Percentiles rank a stretch among this genome's conserved stretches.
These are phyloP conservation scores for Aspergillus nidulans DNA, from an alignment of 495 filamentous ascomycete species.

Conservation along the genomic window DNA sequence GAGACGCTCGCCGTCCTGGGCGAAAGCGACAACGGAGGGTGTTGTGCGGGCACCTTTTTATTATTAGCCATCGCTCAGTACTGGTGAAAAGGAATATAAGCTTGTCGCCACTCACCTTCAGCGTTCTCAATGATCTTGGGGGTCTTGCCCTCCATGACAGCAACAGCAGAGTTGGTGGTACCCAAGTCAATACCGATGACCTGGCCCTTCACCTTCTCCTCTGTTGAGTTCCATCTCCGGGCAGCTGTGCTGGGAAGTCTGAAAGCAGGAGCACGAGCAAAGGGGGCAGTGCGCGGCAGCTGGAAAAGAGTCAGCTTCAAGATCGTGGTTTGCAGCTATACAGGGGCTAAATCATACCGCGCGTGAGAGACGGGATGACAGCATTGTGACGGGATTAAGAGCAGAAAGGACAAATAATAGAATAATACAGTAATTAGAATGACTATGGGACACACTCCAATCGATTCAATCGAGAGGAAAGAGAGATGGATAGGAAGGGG, in stretches of 20 bases:
- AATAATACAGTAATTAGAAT: slow-evolving; percentile 37
- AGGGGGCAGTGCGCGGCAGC: slow-evolving; percentile 41
- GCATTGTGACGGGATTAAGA: slow-evolving; percentile 43
- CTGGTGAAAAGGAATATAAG: too few species aligned
- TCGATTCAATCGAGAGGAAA: slow-evolving; percentile 40
- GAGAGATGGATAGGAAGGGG: slow-evolving; percentile 30
- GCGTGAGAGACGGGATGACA: slow-evolving; percentile 53
- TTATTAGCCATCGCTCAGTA: not conserved
- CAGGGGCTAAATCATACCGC: slow-evolving; percentile 57
- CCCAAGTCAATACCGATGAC: slow-evolving; percentile 99
- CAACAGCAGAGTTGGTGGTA: slow-evolving; percentile 99
- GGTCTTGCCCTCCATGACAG: slow-evolving; percentile 93
- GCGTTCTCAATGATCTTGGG: slow-evolving; percentile 97
- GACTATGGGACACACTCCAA: slow-evolving; percentile 27
- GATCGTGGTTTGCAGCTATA: slow-evolving; percentile 17
- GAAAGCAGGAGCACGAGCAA: slow-evolving; percentile 50
- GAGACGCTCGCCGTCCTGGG: slow-evolving; percentile 92
- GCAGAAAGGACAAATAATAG: slow-evolving; percentile 19
- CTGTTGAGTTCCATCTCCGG: slow-evolving; percentile 78
- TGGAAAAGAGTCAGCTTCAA: slow-evolving; percentile 24
- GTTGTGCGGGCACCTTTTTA: slow-evolving; percentile 83
- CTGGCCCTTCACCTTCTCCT: slow-evolving; percentile 86
- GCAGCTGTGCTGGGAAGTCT: slow-evolving; percentile 55
- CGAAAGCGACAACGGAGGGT: slow-evolving; percentile 94
- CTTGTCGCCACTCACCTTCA: slow-evolving; percentile 70